Base-by-base conservation (phyloP, 176 grass and related monocot species). In the Metroxylon sagu region DNA sequence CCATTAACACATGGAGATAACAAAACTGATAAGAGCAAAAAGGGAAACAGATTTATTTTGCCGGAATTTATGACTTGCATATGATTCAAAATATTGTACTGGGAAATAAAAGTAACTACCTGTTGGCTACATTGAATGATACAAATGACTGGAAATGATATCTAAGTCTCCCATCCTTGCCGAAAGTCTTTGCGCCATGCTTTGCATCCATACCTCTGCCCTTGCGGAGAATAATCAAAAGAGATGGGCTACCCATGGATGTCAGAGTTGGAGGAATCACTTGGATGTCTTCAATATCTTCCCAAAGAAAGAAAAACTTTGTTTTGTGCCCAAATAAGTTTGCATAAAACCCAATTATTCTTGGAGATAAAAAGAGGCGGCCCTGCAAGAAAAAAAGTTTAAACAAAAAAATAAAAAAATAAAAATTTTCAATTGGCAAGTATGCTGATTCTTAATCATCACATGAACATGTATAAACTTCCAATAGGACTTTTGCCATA, bases 281-380 rank as follows among this genome's bases (percentile, higher is more conserved):
- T 65, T 85, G 65, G 15, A 96, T 80, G 19, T 96, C 83, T 53
- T 96, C 92, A 82, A 96, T 97, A 82, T 97, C 93, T 71, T 97
- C 87, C 93, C 93, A 97, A 71, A 97, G 87, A 72, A 91, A 88
- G 81, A 97, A 97, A 72, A 97, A 96, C 57, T 91, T 97, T 53
- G 93, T 97, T 82, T 91, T 97, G 67, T 85, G 93, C 10, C 93
- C 93, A 56, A 97, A 97, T 26, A 97, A 62, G 71, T 85, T 97
- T 0, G 93, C 79, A 55, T 97, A 85, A 55, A 97, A 97, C 26
- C 93, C 93, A 70, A 91, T 78, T 78, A 97, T 97, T 83, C 93
- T 86, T 66, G 93, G 93, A 69, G 93, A 97, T 29, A 97, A 43
- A 83, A 97, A 97, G 17, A 97, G 64, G 12, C 93, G 84, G 52